Base-by-base conservation (phyloP, 345 rosid genomes). In the Acer saccharum region DNA sequence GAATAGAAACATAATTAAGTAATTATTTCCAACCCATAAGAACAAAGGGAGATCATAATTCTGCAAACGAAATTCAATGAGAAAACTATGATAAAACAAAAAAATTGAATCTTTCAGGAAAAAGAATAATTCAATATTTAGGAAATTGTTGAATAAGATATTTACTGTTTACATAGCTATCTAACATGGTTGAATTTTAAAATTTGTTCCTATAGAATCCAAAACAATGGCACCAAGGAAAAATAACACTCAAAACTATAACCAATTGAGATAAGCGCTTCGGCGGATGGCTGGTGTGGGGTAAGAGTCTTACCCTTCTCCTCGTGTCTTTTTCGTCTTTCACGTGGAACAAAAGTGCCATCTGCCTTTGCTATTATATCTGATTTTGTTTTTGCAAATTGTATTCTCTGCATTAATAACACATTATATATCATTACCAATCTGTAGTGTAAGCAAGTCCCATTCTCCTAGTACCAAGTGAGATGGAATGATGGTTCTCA, bases 261-360 rank as follows among this genome's bases (percentile, higher is more conserved):
- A 48, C 48, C 23, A 64, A 50, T 17, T 23, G 32, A 60, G 8
- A 61, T 10, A 73, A 39, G 68, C 32, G n/a, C 14, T 73, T 73
- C 43, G 6, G 23, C 4, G 7, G 27, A 76, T 20, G 62, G 7
- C 65, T 60, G 32, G 8, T 21, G 21, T 4, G 13, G 12, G 16
- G n/a, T 52, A 54, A 46, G 69, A 13, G 60, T 29, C 62, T 57
- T 76, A 93, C 99, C 98, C 87, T 90, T 97, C 73, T 97, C 99
- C 57, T 97, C 98, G 4, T 91, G 98, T 81, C 92, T 90, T 91
- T 94, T 97, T 63, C 98, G 76, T 71, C 94, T 97, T 88, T 97
- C 98, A 39, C 98, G 90, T 32, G 97, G 98, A 81, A 91, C 98
- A 89, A 97, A 97, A 2, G 98, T 91, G 63, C 99, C 99, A 87